phyloP scores from a whole-genome alignment of 306 rosid genomes.

The Trifolium repens region DNA sequence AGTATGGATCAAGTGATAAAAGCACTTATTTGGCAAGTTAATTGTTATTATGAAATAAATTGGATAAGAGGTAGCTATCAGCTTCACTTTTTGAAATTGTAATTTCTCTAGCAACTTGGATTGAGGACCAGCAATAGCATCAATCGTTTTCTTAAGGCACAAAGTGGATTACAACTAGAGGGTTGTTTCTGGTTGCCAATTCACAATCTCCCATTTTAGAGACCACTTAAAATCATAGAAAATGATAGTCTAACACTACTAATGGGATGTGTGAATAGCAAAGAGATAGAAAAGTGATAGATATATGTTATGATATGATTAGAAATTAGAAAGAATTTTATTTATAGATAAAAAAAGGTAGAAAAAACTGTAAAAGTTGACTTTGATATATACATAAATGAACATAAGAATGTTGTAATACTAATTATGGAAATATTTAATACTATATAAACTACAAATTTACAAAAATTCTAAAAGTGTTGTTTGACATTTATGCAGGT shows the following conservation, averaged over 20 bases:
- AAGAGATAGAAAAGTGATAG: not conserved
- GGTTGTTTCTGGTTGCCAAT: conserved; percentile 40
- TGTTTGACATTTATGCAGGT: conserved; percentile 61
- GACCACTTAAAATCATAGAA: conserved; percentile 12
- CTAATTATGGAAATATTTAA: conserved; percentile 1
- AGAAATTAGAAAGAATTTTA: not conserved
- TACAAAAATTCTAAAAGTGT: conserved; percentile 37
- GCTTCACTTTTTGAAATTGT: conserved; percentile 15
- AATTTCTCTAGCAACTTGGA: conserved; percentile 17
- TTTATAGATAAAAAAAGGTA: not conserved
- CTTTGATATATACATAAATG: not conserved
- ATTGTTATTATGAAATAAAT: conserved; percentile 4
- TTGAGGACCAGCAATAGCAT: conserved; percentile 18
- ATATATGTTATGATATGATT: not conserved
- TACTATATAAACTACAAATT: not conserved
- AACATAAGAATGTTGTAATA: not conserved
- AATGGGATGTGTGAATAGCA: not conserved
- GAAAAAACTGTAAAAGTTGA: not conserved
- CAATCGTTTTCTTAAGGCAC: conserved; percentile 31
- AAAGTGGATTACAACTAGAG: conserved; percentile 31
- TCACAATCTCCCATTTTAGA: conserved; percentile 25
- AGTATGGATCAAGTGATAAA: not conserved
- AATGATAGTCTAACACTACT: not conserved
- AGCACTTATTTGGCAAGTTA: not conserved
- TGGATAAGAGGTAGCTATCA: conserved; percentile 16